Conservation (phyloP, 176 grass and related monocot species). For the Aegilops bicornis region DNA sequence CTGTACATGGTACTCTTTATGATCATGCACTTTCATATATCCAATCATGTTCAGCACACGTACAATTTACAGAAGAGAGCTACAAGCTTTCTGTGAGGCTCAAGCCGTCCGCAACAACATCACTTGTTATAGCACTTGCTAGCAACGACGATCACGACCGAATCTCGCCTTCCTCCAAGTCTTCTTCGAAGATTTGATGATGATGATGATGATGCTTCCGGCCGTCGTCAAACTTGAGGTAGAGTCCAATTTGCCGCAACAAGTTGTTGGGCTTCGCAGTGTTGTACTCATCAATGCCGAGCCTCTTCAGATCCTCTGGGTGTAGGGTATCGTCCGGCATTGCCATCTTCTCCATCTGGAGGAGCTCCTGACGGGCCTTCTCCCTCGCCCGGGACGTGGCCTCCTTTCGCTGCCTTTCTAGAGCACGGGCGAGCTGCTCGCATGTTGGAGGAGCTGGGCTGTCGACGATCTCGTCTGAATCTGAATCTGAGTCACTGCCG, state of each 20-base stretch:
- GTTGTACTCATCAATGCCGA: neutral
- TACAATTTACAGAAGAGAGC: too few relatives aligned
- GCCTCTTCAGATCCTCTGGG: neutral
- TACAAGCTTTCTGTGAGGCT: neutral
- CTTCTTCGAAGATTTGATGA: neutral
- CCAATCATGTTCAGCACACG: too few relatives aligned
- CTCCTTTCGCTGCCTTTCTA: neutral
- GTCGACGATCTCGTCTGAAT: neutral
- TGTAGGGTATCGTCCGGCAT: neutral
- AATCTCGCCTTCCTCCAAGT: neutral
- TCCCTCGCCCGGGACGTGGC: neutral
- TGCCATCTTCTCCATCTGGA: neutral
- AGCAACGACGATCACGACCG: neutral
- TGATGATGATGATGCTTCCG: neutral
- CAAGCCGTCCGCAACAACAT: neutral
- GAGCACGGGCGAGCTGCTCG: neutral
- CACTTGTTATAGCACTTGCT: neutral
- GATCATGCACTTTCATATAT: too few relatives aligned
- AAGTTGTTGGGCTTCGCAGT: neutral
- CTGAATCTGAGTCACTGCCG: neutral
- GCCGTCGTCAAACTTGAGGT: neutral
- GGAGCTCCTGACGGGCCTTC: neutral
- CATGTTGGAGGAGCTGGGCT: neutral
- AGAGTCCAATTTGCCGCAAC: neutral
- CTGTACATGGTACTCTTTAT: too few relatives aligned